phyloP scores from a whole-genome alignment of 2,329 filamentous ascomycete genomes.

The Sclerotinia borealis region DNA sequence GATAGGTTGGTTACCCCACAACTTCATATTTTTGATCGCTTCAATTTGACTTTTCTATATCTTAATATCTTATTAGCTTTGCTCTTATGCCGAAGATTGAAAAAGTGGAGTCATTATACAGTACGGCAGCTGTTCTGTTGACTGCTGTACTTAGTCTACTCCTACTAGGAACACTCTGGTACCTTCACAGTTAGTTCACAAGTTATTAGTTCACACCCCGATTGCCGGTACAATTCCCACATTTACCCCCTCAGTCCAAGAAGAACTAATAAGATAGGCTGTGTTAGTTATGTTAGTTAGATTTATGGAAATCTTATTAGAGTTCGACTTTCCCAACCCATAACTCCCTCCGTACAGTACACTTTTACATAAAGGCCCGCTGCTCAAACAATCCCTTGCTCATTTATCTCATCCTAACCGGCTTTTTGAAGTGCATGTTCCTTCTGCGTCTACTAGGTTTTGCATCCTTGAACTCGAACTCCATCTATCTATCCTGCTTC shows the following conservation, averaged over 20 bases:
- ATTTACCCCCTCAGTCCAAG: neutral
- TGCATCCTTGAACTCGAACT: slow-evolving; percentile 22
- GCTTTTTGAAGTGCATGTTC: slow-evolving; percentile 16
- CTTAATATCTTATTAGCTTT: neutral
- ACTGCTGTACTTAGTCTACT: neutral
- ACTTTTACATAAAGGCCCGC: slow-evolving; percentile 16
- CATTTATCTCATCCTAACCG: neutral
- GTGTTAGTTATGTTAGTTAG: neutral
- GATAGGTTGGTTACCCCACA: slow-evolving; percentile 31
- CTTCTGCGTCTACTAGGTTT: slow-evolving; percentile 25
- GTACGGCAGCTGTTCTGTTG: neutral
- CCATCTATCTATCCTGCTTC: slow-evolving; percentile 13
- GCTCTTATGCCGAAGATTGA: slow-evolving; percentile 1
- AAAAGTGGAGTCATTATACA: too few species aligned
- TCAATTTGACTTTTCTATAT: neutral
- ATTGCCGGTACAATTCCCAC: neutral
- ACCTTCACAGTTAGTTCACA: neutral
- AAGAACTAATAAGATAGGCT: neutral
- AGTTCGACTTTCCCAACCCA: too few species aligned
- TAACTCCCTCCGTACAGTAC: neutral
- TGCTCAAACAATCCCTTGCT: slow-evolving; percentile 24
- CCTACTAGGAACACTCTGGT: neutral
- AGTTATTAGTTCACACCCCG: neutral
- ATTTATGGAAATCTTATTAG: neutral
- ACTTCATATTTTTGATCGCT: slow-evolving; percentile 15